Base-by-base conservation (phyloP, 495 filamentous ascomycete genomes). In the Ramalina peruviana region DNA sequence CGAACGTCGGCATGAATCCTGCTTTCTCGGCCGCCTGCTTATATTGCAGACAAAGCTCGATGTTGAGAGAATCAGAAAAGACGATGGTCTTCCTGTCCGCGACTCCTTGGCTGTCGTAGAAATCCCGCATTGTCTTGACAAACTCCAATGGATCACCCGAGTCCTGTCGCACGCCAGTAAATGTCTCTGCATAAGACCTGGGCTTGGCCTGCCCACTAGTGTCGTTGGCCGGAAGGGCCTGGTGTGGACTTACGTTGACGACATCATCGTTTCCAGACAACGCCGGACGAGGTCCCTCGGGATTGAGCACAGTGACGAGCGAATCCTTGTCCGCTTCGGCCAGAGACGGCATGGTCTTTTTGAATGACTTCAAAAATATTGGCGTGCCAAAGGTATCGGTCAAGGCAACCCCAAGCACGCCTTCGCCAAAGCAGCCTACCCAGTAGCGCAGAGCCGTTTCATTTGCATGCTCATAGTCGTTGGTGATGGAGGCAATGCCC, bases 341-440 rank as follows among this genome's bases (percentile, higher is more conserved):
- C 56, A 58, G 53, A 45, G 53, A 48, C 17, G 78, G 68, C 27
- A 79, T 66, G 0, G 79, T 76, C 59, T 83, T 76, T 54, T 74
- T 72, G 68, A 98, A 98, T 0, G 88, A 80, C 43, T 78, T 78
- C 11, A 98, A 72, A 67, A 98, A 98, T 25, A 80, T 78, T 0
- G 87, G 85, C 3, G 92, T 97, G 37, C 92, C 92, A 59, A 96
- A 98, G 3, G 92, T 98, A 68, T 98, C 92, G n/a, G 92, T 97
- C 46, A 98, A 66, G 3, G 93, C 88, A 53, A 98, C 92, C 5
- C 84, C 81, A 15, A 98, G 80, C 10, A 92, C 76, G 3, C 88
- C 89, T 63, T 88, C 81, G 0, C 90, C 92, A 58, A 94, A 98
- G 54, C 87, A 94, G 12, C 78, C 80, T 17, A 94, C 72, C 92